These are phyloP conservation scores for Eucalyptus pauciflora DNA, from an alignment of 345 rosid genomes.

Conservation along the genomic window DNA sequence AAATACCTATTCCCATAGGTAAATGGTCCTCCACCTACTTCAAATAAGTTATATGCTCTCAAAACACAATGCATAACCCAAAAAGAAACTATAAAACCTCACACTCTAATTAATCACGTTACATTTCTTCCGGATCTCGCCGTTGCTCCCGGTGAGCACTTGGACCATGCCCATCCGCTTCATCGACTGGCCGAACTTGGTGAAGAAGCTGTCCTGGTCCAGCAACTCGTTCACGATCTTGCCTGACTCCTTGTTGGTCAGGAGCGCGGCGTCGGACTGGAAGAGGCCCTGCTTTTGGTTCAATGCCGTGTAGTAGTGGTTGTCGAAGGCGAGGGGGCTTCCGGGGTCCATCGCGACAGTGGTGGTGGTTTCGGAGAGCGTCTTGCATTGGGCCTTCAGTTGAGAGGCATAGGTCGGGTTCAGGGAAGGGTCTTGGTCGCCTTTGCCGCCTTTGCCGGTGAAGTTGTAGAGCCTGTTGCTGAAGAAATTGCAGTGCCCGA, in stretches of 20 bases:
- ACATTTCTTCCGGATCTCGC: slow-evolving; percentile 26
- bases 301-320: slow-evolving; percentile 6
- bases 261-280: slow-evolving; percentile 19
- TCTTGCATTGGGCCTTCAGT: slow-evolving; percentile 2
- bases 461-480: slow-evolving; percentile 26
- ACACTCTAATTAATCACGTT: background rate
- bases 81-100: background rate
- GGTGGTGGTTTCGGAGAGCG: slow-evolving; percentile 2
- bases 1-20: background rate
- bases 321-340: slow-evolving; percentile 4
- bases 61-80: background rate
- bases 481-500: slow-evolving; percentile 20
- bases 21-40: background rate
- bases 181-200: slow-evolving; percentile 21
- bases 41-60: background rate
- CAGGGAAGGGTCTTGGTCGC: slow-evolving; percentile 16
- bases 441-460: slow-evolving; percentile 13
- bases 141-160: slow-evolving; percentile 13
- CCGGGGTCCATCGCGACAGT: slow-evolving; percentile 3
- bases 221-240: background rate
- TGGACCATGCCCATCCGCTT: slow-evolving; percentile 14
- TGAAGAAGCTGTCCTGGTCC: background rate
- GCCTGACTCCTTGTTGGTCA: background rate
- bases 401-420: slow-evolving; percentile 10
- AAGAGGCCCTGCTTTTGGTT: slow-evolving; percentile 10